Evolutionary conservation across 1,284 basidiomycete species (phyloP).

Genomic region (Trichosporon faecale): DNA sequence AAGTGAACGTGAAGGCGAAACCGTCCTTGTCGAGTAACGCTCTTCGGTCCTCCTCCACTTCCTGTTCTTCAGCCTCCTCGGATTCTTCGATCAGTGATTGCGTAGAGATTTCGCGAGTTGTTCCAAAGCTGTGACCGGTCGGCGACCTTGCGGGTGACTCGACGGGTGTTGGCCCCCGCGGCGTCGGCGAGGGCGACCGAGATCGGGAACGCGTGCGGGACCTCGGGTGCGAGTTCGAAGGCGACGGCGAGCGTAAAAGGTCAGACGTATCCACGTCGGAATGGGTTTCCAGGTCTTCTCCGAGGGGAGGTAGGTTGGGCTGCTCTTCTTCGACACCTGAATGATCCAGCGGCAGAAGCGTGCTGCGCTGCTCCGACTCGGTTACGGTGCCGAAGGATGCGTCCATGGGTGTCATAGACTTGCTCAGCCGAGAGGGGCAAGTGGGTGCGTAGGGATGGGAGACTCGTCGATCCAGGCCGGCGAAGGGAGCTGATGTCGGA

Average conservation of each 20-base stretch:
- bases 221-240: neutral
- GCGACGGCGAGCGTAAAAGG: neutral
- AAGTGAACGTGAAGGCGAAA: slow-evolving; percentile 68
- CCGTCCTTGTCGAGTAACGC: slow-evolving; percentile 12
- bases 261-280: neutral
- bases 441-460: slow-evolving; percentile 49
- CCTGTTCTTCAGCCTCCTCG: neutral
- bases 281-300: neutral
- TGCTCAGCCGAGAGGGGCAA: slow-evolving; percentile 48
- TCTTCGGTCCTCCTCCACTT: slow-evolving; percentile 3
- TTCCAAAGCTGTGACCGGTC: neutral
- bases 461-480: slow-evolving; percentile 23
- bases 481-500: slow-evolving; percentile 3
- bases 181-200: neutral
- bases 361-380: slow-evolving; percentile 8
- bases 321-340: neutral
- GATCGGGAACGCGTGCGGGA: neutral
- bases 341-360: neutral
- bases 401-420: slow-evolving; percentile 47
- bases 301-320: neutral
- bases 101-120: neutral
- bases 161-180: neutral
- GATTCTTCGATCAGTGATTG: neutral
- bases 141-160: neutral
- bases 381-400: slow-evolving; percentile 29